Evolutionary conservation across 768 basidiomycete species (phyloP).

Genomic region (Rhodotorula graminis): DNA sequence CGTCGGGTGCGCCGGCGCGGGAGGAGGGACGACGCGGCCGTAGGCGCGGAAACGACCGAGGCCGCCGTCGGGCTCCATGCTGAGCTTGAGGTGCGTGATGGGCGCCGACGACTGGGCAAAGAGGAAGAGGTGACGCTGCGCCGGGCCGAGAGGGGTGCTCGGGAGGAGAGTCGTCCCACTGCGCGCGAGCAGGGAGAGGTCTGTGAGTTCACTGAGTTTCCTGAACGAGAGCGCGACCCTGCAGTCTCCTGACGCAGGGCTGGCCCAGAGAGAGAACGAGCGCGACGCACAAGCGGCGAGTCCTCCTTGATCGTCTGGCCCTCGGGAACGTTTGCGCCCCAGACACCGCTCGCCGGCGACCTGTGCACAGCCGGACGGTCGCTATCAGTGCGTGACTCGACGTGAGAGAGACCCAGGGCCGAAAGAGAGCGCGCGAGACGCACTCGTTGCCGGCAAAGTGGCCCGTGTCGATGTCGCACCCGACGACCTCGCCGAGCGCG

Average conservation of each 20-base stretch:
- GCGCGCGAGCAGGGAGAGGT: neutral
- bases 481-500: constrained; percentile 62
- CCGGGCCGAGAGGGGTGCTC: constrained; percentile 69
- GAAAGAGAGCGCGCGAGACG: neutral
- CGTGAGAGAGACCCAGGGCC: too few relatives aligned
- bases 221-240: too few relatives aligned
- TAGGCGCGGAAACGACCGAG: constrained; percentile 92
- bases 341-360: constrained; percentile 35
- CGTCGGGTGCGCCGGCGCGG: constrained; percentile 2
- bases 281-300: constrained; percentile 8
- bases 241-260: too few relatives aligned
- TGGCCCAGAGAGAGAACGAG: neutral
- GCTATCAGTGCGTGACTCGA: too few relatives aligned
- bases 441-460: constrained; percentile 75
- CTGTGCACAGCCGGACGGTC: too few relatives aligned
- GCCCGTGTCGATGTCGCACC: constrained; percentile 92
- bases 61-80: constrained; percentile 95
- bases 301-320: constrained; percentile 29
- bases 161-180: constrained; percentile 81
- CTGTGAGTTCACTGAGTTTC: too few relatives aligned
- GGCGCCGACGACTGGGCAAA: constrained; percentile 49
- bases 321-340: constrained; percentile 35
- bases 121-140: constrained; percentile 83
- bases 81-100: constrained; percentile 75
- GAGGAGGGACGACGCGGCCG: constrained; percentile 57